Evolutionary conservation across 2,329 filamentous ascomycete genomes (phyloP).

Genomic region (Epichloe sibirici): DNA sequence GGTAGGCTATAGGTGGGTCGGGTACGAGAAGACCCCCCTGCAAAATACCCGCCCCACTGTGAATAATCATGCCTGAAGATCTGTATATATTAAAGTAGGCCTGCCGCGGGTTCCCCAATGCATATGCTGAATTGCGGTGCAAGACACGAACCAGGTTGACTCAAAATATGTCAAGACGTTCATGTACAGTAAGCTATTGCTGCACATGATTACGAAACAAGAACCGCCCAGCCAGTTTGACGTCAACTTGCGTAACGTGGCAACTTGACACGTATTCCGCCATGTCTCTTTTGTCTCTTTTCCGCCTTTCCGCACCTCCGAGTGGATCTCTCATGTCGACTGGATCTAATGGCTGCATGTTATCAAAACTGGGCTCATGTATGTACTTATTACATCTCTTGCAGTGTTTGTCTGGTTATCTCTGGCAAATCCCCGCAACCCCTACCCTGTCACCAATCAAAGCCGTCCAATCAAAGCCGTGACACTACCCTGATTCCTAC

Average conservation of each 20-base stretch:
- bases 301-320: too few relatives aligned
- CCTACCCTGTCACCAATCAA: background rate
- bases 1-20: too few relatives aligned
- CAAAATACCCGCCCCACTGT: too few relatives aligned
- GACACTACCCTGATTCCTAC: background rate
- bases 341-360: background rate
- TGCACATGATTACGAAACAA: background rate
- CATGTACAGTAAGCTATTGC: too few relatives aligned
- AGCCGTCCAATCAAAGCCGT: background rate
- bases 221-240: background rate
- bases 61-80: too few relatives aligned
- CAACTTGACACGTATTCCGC: background rate
- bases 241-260: background rate
- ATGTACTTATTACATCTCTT: background rate
- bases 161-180: too few relatives aligned
- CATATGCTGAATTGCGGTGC: too few relatives aligned
- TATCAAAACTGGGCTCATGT: background rate
- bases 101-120: too few relatives aligned
- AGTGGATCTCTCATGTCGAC: background rate
- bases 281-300: too few relatives aligned
- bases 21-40: too few relatives aligned
- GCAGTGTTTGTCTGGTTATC: background rate
- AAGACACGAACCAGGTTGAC: too few relatives aligned
- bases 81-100: background rate
- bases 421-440: background rate